A percentile compares a stretch with the other conserved stretches of the same genome.
Evolutionary conservation across 2,329 filamentous ascomycete species (phyloP).

Genomic region (Ceratocystis variospora): DNA sequence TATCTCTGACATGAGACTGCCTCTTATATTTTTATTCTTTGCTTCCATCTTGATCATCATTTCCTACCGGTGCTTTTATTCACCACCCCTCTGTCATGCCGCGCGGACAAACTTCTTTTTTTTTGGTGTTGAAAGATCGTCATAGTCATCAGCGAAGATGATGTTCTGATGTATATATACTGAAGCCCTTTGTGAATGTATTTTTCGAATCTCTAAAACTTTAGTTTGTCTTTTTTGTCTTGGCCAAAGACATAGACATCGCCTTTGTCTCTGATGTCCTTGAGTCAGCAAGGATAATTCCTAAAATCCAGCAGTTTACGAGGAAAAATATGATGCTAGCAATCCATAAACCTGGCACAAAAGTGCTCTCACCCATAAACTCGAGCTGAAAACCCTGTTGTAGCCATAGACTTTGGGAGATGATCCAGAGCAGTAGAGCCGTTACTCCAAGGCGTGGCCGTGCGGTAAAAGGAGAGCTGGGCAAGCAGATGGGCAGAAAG

Average conservation of each 20-base stretch:
- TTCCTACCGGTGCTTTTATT: neutral
- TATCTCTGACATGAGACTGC: neutral
- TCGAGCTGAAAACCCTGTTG: constrained; percentile 64
- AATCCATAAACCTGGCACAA: constrained; percentile 69
- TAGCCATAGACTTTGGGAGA: constrained; percentile 61
- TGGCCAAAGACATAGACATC: neutral
- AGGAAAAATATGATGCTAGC: constrained; percentile 67
- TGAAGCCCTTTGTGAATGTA: neutral
- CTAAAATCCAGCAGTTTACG: constrained; percentile 77
- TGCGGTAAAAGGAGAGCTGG: constrained; percentile 56
- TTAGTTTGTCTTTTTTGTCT: neutral
- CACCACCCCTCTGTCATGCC: neutral
- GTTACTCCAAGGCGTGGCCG: constrained; percentile 46
- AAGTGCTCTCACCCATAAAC: constrained; percentile 69
- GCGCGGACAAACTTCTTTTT: neutral
- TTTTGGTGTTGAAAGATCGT: neutral
- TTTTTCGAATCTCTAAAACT: neutral
- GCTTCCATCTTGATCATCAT: neutral
- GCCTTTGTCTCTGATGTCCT: neutral
- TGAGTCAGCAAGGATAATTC: constrained; percentile 60
- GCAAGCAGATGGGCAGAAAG: constrained; percentile 82
- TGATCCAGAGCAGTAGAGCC: constrained; percentile 59
- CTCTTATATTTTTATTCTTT: neutral
- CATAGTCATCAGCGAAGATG: neutral
- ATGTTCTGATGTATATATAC: neutral